These are phyloP conservation scores for Capronia epimyces DNA, from an alignment of 2,329 filamentous ascomycete genomes.

Conservation along the genomic window DNA sequence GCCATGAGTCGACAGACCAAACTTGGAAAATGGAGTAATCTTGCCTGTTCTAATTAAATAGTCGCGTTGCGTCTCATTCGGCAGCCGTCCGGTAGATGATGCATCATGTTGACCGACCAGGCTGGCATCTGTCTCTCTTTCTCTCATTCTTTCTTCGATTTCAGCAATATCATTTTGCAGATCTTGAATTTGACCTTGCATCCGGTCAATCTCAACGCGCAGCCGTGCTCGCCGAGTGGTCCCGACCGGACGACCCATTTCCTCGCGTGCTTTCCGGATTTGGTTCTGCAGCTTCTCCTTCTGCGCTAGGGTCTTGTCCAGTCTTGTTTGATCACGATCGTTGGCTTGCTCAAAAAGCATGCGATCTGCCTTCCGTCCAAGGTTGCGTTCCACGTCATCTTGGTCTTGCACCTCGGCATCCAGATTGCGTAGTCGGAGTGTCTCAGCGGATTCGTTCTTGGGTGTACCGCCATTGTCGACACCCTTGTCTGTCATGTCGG, in stretches of 20 bases:
- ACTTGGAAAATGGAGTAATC: constrained; percentile 88
- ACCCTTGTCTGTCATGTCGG: background rate
- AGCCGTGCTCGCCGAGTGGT: constrained; percentile 41
- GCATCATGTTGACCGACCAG: constrained; percentile 40
- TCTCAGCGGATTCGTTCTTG: constrained; percentile 47
- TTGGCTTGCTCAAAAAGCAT: constrained; percentile 58
- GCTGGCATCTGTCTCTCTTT: constrained; percentile 53
- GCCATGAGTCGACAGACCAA: constrained; percentile 56
- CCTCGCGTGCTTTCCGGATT: constrained; percentile 55
- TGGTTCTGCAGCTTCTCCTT: constrained; percentile 59
- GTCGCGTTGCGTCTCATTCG: constrained; percentile 77
- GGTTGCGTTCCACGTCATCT: constrained; percentile 84
- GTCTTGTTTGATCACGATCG: constrained; percentile 57
- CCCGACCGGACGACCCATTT: constrained; percentile 52
- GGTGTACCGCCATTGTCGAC: background rate
- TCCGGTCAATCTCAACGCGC: constrained; percentile 33
- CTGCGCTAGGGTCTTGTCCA: constrained; percentile 52
- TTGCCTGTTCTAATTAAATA: constrained; percentile 94
- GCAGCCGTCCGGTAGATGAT: constrained; percentile 51
- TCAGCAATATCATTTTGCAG: constrained; percentile 69
- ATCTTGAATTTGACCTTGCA: constrained; percentile 56
- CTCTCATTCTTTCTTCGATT: constrained; percentile 74
- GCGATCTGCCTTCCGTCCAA: constrained; percentile 60
- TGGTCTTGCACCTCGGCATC: constrained; percentile 73
- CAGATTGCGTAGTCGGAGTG: constrained; percentile 56